Conservation (phyloP, 441 rosid genomes). For the Capsella rubella region DNA sequence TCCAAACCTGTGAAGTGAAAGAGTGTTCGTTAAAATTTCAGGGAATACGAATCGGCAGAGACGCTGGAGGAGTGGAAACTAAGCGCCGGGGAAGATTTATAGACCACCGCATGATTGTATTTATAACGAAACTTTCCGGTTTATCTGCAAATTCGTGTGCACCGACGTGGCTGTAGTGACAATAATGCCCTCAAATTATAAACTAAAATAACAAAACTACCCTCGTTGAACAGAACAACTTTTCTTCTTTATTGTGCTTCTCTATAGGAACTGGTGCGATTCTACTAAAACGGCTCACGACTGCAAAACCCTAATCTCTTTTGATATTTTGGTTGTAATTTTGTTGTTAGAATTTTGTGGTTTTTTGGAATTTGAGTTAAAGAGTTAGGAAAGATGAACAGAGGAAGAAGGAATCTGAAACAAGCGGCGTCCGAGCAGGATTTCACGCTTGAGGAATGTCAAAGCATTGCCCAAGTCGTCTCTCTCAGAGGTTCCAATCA, state of each 20-base stretch:
- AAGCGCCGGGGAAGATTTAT: conserved; percentile 47
- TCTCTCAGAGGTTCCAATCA: conserved; percentile 94
- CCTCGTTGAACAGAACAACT: neutral
- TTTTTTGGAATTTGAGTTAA: neutral
- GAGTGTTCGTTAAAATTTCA: conserved; percentile 26
- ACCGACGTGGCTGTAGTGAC: conserved; percentile 34
- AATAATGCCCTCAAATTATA: neutral
- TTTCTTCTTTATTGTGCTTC: conserved; percentile 2
- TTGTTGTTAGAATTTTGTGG: conserved; percentile 9
- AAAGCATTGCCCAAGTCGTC: conserved; percentile 72
- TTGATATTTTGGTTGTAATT: neutral
- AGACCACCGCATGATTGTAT: conserved; percentile 28
- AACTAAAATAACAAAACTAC: neutral
- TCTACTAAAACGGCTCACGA: conserved; percentile 27
- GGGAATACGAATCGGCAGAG: neutral
- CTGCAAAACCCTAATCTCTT: conserved; percentile 45
- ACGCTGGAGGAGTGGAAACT: conserved; percentile 32
- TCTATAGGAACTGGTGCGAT: conserved; percentile 11
- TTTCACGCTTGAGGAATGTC: conserved; percentile 69
- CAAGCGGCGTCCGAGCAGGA: conserved; percentile 68
- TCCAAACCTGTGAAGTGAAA: conserved; percentile 40
- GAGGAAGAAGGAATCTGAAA: conserved; percentile 88
- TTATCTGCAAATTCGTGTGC: conserved; percentile 31
- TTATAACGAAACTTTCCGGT: conserved; percentile 27
- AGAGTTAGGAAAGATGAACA: conserved; percentile 55